phyloP scores from a whole-genome alignment of 805 yeast genomes.

The Teunomyces pallodes region DNA sequence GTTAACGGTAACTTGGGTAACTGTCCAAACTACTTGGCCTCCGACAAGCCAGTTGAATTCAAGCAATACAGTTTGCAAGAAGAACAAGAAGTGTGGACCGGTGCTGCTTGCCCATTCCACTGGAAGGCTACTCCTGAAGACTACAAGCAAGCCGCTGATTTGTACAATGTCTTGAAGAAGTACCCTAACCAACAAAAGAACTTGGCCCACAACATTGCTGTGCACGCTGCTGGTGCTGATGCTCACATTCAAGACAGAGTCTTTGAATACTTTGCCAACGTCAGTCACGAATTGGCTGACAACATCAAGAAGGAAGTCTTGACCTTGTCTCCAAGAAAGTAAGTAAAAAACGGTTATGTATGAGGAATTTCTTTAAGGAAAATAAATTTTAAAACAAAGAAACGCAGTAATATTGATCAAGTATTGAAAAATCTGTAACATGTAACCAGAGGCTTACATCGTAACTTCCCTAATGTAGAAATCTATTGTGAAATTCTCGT shows the following conservation, averaged over 20 bases:
- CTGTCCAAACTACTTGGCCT: slow-evolving; percentile 70
- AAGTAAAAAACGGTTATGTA: slow-evolving; percentile 7
- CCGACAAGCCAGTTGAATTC: slow-evolving; percentile 52
- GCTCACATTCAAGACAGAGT: slow-evolving; percentile 78
- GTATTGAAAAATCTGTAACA: neutral
- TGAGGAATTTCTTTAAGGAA: neutral
- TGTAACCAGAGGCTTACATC: neutral
- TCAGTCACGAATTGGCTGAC: slow-evolving; percentile 64
- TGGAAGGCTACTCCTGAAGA: slow-evolving; percentile 79
- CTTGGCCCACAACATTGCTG: slow-evolving; percentile 80
- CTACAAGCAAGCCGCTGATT: slow-evolving; percentile 70
- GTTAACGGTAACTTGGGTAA: slow-evolving; percentile 65
- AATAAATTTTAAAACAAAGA: neutral
- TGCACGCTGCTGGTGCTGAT: slow-evolving; percentile 67
- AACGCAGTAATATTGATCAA: neutral
- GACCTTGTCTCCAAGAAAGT: slow-evolving; percentile 49
- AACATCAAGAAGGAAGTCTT: slow-evolving; percentile 64
- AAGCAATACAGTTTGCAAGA: slow-evolving; percentile 48
- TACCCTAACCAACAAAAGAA: slow-evolving; percentile 81
- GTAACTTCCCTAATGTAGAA: neutral
- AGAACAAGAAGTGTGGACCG: slow-evolving; percentile 78
- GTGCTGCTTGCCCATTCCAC: slow-evolving; percentile 81
- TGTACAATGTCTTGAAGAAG: slow-evolving; percentile 76
- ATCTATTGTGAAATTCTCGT: too few species aligned
- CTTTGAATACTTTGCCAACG: slow-evolving; percentile 71